Conservation (phyloP, 768 basidiomycete genomes). For the Russula virescens region DNA sequence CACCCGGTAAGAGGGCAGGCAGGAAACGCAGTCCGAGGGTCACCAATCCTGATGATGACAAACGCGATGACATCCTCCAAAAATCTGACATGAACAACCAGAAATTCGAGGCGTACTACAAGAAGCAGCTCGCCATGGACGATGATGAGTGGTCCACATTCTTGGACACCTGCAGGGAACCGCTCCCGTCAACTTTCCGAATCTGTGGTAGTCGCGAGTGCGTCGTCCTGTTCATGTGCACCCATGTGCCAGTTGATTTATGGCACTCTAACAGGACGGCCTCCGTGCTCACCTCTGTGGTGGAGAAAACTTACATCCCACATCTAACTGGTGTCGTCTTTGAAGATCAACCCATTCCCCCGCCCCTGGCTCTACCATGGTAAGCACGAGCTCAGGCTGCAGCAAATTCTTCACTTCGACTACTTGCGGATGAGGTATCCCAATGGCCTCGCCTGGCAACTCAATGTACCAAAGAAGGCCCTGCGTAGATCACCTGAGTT, state of each 20-base stretch:
- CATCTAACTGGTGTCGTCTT: constrained; percentile 63
- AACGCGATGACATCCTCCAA: constrained; percentile 49
- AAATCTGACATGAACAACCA: constrained; percentile 66
- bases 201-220: constrained; percentile 86
- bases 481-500: constrained; percentile 85
- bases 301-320: constrained; percentile 76
- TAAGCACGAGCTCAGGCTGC: constrained; percentile 30
- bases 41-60: constrained; percentile 27
- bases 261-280: constrained; percentile 43
- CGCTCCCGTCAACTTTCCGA: constrained; percentile 91
- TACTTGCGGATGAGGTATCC: constrained; percentile 64
- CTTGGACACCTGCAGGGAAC: constrained; percentile 54
- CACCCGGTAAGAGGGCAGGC: background rate
- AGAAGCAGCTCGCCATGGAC: constrained; percentile 63
- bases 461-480: constrained; percentile 85
- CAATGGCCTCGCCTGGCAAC: constrained; percentile 92
- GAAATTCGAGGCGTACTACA: constrained; percentile 62
- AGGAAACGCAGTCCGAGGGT: background rate
- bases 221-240: constrained; percentile 17
- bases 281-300: constrained; percentile 71
- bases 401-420: constrained; percentile 5
- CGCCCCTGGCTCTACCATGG: constrained; percentile 86
- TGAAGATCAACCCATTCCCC: constrained; percentile 67
- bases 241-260: background rate
- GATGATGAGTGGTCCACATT: constrained; percentile 78